Conservation (phyloP, 106 monocot species). For the Dendrobium catenatum region DNA sequence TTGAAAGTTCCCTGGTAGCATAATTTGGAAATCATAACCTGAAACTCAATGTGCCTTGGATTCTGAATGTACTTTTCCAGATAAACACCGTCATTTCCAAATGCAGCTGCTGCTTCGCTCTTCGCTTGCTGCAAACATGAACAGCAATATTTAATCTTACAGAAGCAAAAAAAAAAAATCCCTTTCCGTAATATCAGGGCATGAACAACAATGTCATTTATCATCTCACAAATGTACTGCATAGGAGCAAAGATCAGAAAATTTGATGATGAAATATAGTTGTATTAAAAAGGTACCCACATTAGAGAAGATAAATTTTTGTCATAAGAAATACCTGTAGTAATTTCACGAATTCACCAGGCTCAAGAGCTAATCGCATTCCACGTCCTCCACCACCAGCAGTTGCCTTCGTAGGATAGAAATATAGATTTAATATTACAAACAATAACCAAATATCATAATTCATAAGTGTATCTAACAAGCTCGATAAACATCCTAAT, state of each 20-base stretch:
- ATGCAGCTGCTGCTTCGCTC: constrained; percentile 90
- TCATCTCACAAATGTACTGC: not conserved
- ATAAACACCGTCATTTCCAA: constrained; percentile 98
- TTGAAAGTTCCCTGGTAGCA: not conserved
- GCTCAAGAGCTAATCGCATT: constrained; percentile 76
- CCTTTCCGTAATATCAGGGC: not conserved
- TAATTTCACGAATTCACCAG: constrained; percentile 82
- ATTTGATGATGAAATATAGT: not conserved
- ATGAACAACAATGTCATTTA: not conserved
- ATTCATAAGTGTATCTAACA: not conserved
- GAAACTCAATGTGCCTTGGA: constrained; percentile 94
- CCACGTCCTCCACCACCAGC: constrained; percentile 98
- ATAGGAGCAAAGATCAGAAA: not conserved
- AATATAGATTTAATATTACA: not conserved
- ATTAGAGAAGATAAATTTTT: not conserved
- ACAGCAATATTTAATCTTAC: not conserved
- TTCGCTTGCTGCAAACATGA: constrained; percentile 81
- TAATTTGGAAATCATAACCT: constrained; percentile 27
- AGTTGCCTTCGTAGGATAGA: constrained; percentile 52
- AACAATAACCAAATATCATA: not conserved
- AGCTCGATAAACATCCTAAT: not conserved
- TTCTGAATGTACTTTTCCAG: constrained; percentile 87
- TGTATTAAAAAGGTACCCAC: not conserved
- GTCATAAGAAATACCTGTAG: constrained; percentile 43
- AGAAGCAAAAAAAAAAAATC: not conserved